Evolutionary conservation across 2,329 filamentous ascomycete genomes (phyloP), one percentile per base, ranked within the genome.

Genomic region (Apiospora rasikravindrae): DNA sequence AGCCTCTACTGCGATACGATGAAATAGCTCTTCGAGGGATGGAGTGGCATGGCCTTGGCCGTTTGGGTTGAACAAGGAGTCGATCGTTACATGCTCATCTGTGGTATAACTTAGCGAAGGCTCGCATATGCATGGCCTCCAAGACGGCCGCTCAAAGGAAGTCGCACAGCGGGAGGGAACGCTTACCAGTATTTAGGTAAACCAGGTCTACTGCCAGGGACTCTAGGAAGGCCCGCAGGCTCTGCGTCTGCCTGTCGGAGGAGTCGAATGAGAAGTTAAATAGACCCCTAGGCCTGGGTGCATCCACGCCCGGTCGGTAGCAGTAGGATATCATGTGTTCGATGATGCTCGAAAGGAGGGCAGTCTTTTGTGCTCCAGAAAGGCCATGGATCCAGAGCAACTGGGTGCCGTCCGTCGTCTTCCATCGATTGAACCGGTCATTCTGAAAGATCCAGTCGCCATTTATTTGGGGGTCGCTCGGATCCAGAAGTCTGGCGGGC

Each of bases 251-350:
- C 22, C 33, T 42, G 24, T 69, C 67, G 37, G 67, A 69, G 44
- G 44, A 69, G n/a, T 69, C 67, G n/a, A 69, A 69, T 8, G 47
- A 69, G 40, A 69, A 69, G 5, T 69, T 24, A 40, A 45, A 19
- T 5, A 19, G 16, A 14, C 24, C 24, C 37, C 5, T 47, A 16
- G 33, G 19, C 14, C 24, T 53, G n/a, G 49, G 11, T 13, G 49
- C n/a, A 53, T 53, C 49, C n/a, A 14, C 13, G 11, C 24, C 5
- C 24, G 2, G 7, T 10, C 13, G 49, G n/a, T 22, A 22, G 47
- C 49, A 53, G 22, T 53, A 24, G 4, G 14, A 3, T 24, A 26
- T 8, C n/a, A 26, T n/a, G n/a, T 53, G 49, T n/a, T 26, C n/a
- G n/a, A 53, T 53, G 49, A 26, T 53, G 5, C 49, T 53, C n/a